phyloP scores from a whole-genome alignment of 768 basidiomycete species.

The Phanerodontia chrysosporium region DNA sequence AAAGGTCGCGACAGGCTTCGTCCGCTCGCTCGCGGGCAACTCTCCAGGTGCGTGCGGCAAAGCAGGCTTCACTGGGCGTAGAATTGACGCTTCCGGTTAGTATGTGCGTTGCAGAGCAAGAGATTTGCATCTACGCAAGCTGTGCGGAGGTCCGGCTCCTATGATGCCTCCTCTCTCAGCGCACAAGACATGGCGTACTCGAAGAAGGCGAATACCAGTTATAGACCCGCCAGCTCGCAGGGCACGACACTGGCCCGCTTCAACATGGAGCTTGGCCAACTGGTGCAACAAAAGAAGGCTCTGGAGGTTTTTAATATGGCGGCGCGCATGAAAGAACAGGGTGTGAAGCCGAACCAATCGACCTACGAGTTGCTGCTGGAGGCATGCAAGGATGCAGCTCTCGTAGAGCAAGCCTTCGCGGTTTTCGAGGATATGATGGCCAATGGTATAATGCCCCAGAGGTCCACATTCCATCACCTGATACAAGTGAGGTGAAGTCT shows the following conservation, averaged over 20 bases:
- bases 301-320: conserved; percentile 41
- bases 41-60: conserved; percentile 1
- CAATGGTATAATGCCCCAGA: conserved; percentile 43
- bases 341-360: conserved; percentile 46
- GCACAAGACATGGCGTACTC: neutral
- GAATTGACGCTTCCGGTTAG: neutral
- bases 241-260: conserved; percentile 19
- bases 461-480: conserved; percentile 53
- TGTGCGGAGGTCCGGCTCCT: neutral
- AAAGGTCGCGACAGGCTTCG: neutral
- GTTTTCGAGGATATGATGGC: conserved; percentile 66
- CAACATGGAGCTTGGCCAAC: conserved; percentile 31
- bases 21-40: neutral
- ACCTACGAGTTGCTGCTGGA: conserved; percentile 57
- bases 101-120: neutral
- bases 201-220: neutral
- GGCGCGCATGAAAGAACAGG: conserved; percentile 52
- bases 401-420: conserved; percentile 54
- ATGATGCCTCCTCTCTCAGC: neutral
- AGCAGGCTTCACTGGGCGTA: neutral
- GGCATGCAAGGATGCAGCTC: conserved; percentile 39
- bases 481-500: conserved; percentile 43
- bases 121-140: conserved; percentile 5
- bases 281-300: conserved; percentile 35
- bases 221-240: conserved; percentile 22